phyloP scores from a whole-genome alignment of 176 grass and related monocot species.

The Hyparrhenia diplandra region DNA sequence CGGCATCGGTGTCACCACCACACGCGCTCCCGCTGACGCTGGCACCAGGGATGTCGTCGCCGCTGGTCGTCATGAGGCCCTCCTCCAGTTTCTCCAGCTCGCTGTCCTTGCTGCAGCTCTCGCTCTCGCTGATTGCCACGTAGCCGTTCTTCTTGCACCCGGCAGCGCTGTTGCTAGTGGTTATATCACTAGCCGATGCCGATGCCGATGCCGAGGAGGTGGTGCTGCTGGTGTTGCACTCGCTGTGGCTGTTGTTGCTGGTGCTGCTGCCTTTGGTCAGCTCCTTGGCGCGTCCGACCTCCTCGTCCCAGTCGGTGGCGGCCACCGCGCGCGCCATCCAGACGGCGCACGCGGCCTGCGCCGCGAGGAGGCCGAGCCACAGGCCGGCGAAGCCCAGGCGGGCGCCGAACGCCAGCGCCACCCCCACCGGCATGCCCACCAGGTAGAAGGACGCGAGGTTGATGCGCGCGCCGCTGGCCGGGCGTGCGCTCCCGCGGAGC shows the following conservation, averaged over 20 bases:
- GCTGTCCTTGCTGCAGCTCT: not conserved
- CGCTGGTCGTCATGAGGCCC: constrained; percentile 17
- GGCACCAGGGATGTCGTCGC: not conserved
- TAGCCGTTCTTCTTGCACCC: constrained; percentile 18
- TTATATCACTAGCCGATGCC: not conserved
- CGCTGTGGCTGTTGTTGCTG: not conserved
- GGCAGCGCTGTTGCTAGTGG: not conserved
- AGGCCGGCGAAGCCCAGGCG: constrained; percentile 79
- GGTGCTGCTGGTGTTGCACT: constrained; percentile 7
- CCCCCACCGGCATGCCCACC: constrained; percentile 89
- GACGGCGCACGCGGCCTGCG: constrained; percentile 72
- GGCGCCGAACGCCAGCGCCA: constrained; percentile 55
- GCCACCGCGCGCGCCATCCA: constrained; percentile 67
- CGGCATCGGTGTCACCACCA: not conserved
- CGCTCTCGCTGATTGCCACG: constrained; percentile 35
- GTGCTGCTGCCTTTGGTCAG: constrained; percentile 36
- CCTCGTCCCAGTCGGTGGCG: constrained; percentile 66
- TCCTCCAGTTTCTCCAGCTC: constrained; percentile 47
- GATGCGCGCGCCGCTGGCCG: constrained; percentile 68
- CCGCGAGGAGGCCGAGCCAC: constrained; percentile 87
- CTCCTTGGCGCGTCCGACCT: constrained; percentile 69
- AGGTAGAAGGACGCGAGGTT: constrained; percentile 95
- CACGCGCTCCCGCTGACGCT: not conserved
- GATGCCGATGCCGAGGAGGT: not conserved
- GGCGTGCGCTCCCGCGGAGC: constrained; percentile 76